Evolutionary conservation across 2,329 filamentous ascomycete species (phyloP), one percentile per base, ranked within the genome.

Genomic region (Ophiostoma pallidulum): DNA sequence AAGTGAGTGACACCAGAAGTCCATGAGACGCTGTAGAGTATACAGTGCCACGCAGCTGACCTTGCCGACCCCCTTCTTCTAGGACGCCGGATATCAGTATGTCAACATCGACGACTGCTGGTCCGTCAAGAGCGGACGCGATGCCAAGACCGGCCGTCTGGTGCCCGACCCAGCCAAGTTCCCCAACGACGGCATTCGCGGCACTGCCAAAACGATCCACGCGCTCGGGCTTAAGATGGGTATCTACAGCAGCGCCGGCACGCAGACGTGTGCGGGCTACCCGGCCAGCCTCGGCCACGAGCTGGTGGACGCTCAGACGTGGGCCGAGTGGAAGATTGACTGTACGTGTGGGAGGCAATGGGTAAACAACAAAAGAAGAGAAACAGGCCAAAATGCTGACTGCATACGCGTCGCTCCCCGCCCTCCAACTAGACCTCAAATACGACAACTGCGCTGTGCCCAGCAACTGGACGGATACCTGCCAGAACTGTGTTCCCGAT

Each of bases 41-140:
- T n/a, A n/a, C n/a, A n/a, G n/a, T n/a, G n/a, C n/a, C n/a, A n/a
- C n/a, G n/a, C n/a, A n/a, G n/a, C n/a, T n/a, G n/a, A n/a, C n/a
- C n/a, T n/a, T n/a, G n/a, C n/a, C n/a, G n/a, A n/a, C n/a, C n/a
- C n/a, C n/a, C n/a, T n/a, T n/a, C n/a, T n/a, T n/a, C n/a, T n/a
- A n/a, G 57, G 71, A 74, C 35, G 64, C 69, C 4, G 77, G 77
- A 2, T 80, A 80, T 56, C 60, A 71, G 18, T 78, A 80, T 47
- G 70, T 81, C 48, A 76, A 77, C 50, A 71, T 78, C 49, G 78
- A 83, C 59, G 80, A 83, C 57, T 82, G 78, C 62, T 84, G 73
- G 74, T 68, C 68, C 8, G 53, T 69, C 47, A 68, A 73, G 53
- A 53, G 56, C 18, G 50, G 56, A 4, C 64, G 73, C 6, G 65